Conservation (phyloP, 805 yeast genomes). For the Zygosaccharomyces kombuchaensis region DNA sequence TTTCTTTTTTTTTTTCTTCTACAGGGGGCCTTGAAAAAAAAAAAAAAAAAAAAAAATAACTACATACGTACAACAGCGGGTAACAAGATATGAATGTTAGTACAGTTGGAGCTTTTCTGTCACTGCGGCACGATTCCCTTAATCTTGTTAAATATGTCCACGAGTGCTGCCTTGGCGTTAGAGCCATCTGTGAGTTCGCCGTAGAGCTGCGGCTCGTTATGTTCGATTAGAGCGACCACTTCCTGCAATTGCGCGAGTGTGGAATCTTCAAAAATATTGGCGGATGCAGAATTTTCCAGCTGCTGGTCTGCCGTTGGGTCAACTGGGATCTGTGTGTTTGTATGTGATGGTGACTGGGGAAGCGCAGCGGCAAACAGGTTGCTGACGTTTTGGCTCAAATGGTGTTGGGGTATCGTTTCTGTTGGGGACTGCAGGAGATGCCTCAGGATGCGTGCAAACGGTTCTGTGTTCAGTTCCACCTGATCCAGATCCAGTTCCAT, state of each 20-base stretch:
- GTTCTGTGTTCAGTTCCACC: slow-evolving; percentile 7
- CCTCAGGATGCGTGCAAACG: slow-evolving; percentile 5
- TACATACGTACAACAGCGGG: slow-evolving; percentile 6
- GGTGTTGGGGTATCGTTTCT: slow-evolving; percentile 4
- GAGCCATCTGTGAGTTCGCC: slow-evolving; percentile 17
- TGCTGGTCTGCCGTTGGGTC: slow-evolving; percentile 6
- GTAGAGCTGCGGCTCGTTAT: slow-evolving; percentile 20
- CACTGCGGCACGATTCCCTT: slow-evolving; percentile 19
- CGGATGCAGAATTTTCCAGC: slow-evolving; percentile 11
- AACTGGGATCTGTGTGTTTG: neutral
- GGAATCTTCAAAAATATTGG: slow-evolving; percentile 18
- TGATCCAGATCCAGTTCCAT: slow-evolving; percentile 13
- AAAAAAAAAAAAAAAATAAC: slow-evolving; percentile 1
- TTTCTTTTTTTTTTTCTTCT: neutral
- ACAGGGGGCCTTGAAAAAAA: neutral
- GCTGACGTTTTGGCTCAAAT: slow-evolving; percentile 7
- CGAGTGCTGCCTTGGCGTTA: slow-evolving; percentile 11
- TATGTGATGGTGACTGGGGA: slow-evolving; percentile 4
- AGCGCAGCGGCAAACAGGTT: slow-evolving; percentile 13
- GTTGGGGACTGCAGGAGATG: slow-evolving; percentile 9
- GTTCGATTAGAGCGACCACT: slow-evolving; percentile 16
- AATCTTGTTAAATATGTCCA: slow-evolving; percentile 18
- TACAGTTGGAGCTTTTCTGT: neutral
- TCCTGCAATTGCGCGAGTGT: slow-evolving; percentile 16
- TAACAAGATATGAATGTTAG: neutral